These are phyloP conservation scores for Fistulina hepatica DNA, from an alignment of 1,284 basidiomycete species.

Conservation along the genomic window DNA sequence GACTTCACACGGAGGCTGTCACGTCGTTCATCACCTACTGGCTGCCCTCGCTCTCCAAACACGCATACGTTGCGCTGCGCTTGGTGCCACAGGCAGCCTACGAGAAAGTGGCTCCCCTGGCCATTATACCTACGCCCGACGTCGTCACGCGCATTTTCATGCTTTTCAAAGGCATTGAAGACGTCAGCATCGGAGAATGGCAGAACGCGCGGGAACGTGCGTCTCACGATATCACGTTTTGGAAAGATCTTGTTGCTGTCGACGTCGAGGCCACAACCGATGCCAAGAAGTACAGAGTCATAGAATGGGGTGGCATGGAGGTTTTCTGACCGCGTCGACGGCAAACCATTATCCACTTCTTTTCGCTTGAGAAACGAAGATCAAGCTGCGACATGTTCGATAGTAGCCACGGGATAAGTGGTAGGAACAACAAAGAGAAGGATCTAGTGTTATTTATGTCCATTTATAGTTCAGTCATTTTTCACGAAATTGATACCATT, in stretches of 20 bases:
- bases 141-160: slow-evolving; percentile 36
- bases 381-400: too few species aligned
- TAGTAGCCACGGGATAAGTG: too few species aligned
- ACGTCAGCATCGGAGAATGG: slow-evolving; percentile 18
- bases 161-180: slow-evolving; percentile 30
- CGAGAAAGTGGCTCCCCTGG: slow-evolving; percentile 27
- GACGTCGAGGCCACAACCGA: slow-evolving; percentile 15
- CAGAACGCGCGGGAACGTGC: slow-evolving; percentile 13
- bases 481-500: too few species aligned
- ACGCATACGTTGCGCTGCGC: slow-evolving; percentile 31
- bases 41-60: slow-evolving; percentile 30
- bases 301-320: slow-evolving; percentile 33
- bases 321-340: too few species aligned
- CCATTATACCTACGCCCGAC: slow-evolving; percentile 29
- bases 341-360: too few species aligned
- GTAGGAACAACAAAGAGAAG: too few species aligned
- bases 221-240: slow-evolving; percentile 10
- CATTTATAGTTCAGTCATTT: too few species aligned
- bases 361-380: too few species aligned
- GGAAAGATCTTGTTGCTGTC: slow-evolving; percentile 13
- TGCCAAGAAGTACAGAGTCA: slow-evolving; percentile 21
- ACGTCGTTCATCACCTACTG: slow-evolving; percentile 37
- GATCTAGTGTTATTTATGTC: too few species aligned
- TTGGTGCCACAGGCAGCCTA: slow-evolving; percentile 34
- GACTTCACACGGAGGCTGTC: slow-evolving; percentile 30